Percentiles rank a stretch among this genome's conserved stretches.
phyloP scores from a whole-genome alignment of 305 asterid genomes.

The Solanum hybrid region DNA sequence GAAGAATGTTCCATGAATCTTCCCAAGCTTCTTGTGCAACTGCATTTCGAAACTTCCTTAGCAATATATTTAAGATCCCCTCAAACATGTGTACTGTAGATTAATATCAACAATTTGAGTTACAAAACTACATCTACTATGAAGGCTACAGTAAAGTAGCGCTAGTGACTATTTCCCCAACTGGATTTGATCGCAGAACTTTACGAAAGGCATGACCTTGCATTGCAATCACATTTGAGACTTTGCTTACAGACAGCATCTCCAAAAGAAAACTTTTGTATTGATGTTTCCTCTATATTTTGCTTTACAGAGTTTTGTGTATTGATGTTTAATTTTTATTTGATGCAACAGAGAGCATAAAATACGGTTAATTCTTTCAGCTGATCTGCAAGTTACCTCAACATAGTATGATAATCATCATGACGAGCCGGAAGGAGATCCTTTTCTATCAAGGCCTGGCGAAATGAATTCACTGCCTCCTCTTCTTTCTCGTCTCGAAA shows the following conservation, averaged over 20 bases:
- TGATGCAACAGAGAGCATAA: neutral
- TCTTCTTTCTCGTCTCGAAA: constrained; percentile 70
- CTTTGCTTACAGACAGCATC: neutral
- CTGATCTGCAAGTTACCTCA: constrained; percentile 37
- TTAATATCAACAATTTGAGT: neutral
- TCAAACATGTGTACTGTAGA: neutral
- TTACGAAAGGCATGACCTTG: neutral
- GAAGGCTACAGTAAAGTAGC: neutral
- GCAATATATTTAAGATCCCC: neutral
- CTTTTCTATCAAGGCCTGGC: constrained; percentile 55
- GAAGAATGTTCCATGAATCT: neutral
- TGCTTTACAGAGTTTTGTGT: neutral
- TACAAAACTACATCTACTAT: neutral
- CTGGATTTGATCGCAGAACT: neutral
- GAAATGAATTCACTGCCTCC: constrained; percentile 56
- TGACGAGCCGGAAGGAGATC: constrained; percentile 68
- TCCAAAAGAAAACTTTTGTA: neutral
- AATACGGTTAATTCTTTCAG: neutral
- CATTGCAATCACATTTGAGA: neutral
- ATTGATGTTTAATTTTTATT: neutral
- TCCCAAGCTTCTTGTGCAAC: neutral
- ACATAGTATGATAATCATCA: constrained; percentile 84
- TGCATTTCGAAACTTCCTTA: neutral
- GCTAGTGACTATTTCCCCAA: neutral
- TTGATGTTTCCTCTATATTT: neutral